phyloP scores from a whole-genome alignment of 2,329 filamentous ascomycete species.

The Rachicladosporium sp. region DNA sequence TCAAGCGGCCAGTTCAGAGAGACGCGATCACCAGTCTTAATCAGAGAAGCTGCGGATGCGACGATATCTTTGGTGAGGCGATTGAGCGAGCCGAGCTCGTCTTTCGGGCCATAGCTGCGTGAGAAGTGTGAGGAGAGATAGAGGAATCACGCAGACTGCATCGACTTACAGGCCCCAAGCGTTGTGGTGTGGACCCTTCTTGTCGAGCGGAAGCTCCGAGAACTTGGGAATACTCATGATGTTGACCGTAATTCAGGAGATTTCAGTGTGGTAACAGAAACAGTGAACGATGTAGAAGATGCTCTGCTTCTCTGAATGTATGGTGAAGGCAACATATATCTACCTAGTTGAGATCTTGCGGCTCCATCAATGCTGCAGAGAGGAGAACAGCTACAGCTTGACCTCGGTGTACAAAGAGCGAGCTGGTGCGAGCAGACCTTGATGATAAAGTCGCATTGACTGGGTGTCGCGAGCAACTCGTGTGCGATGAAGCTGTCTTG shows the following conservation, averaged over 20 bases:
- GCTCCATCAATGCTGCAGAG: too few species aligned
- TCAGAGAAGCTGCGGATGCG: constrained; percentile 32
- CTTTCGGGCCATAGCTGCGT: constrained; percentile 31
- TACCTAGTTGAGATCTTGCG: not conserved
- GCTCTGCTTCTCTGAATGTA: not conserved
- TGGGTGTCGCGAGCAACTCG: too few species aligned
- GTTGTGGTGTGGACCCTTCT: constrained; percentile 34
- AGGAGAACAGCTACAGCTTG: too few species aligned
- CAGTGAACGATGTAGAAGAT: not conserved
- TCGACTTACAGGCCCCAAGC: constrained; percentile 21
- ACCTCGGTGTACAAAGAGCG: too few species aligned
- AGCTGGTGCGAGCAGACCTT: too few species aligned
- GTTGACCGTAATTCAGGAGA: not conserved
- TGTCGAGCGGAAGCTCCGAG: constrained; percentile 31
- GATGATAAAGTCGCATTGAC: too few species aligned
- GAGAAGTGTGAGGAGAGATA: too few species aligned
- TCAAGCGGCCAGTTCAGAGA: constrained; percentile 50
- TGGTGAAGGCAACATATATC: not conserved
- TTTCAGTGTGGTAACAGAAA: not conserved
- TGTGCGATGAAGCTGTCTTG: too few species aligned
- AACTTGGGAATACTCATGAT: constrained; percentile 6
- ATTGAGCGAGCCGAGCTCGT: constrained; percentile 50
- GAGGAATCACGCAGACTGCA: too few species aligned
- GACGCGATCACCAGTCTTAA: constrained; percentile 44
- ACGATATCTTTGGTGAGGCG: constrained; percentile 40